phyloP scores from a whole-genome alignment of 2,329 filamentous ascomycete species.

The Penicillium corylophilum region DNA sequence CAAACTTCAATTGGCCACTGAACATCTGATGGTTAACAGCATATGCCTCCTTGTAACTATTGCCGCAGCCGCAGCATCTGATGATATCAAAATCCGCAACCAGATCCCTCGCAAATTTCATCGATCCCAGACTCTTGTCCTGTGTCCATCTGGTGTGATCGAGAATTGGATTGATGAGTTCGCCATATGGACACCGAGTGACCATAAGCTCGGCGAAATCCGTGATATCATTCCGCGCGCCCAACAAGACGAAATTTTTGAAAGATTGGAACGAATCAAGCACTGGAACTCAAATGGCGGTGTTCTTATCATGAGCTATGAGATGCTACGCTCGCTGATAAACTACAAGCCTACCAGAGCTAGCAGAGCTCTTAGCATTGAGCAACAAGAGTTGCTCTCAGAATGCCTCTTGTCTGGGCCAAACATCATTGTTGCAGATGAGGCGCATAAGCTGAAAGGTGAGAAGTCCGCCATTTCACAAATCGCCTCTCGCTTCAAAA shows the following conservation, averaged over 20 bases:
- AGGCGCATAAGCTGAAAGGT: slow-evolving; percentile 80
- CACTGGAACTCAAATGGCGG: slow-evolving; percentile 67
- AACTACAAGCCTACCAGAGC: slow-evolving; percentile 30
- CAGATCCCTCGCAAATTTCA: slow-evolving; percentile 70
- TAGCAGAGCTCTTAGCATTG: slow-evolving; percentile 30
- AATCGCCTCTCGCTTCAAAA: slow-evolving; percentile 60
- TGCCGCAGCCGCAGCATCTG: slow-evolving; percentile 62
- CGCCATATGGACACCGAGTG: slow-evolving; percentile 62
- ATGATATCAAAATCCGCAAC: slow-evolving; percentile 54
- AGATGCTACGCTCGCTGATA: slow-evolving; percentile 58
- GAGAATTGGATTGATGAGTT: slow-evolving; percentile 85
- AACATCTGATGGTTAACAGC: slow-evolving; percentile 28
- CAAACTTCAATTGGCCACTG: background rate
- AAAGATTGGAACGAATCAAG: slow-evolving; percentile 50
- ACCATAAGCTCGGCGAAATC: slow-evolving; percentile 55
- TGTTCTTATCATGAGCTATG: slow-evolving; percentile 74
- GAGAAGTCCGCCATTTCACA: slow-evolving; percentile 51
- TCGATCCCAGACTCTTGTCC: slow-evolving; percentile 63
- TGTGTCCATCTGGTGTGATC: slow-evolving; percentile 73
- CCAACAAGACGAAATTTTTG: slow-evolving; percentile 14
- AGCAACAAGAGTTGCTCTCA: slow-evolving; percentile 42
- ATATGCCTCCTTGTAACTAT: slow-evolving; percentile 80
- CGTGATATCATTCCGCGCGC: slow-evolving; percentile 53
- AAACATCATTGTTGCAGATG: slow-evolving; percentile 77
- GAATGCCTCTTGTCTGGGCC: slow-evolving; percentile 59